Base-by-base conservation (phyloP, 2,329 filamentous ascomycete genomes). In the Aaosphaeria pasadenensis region DNA sequence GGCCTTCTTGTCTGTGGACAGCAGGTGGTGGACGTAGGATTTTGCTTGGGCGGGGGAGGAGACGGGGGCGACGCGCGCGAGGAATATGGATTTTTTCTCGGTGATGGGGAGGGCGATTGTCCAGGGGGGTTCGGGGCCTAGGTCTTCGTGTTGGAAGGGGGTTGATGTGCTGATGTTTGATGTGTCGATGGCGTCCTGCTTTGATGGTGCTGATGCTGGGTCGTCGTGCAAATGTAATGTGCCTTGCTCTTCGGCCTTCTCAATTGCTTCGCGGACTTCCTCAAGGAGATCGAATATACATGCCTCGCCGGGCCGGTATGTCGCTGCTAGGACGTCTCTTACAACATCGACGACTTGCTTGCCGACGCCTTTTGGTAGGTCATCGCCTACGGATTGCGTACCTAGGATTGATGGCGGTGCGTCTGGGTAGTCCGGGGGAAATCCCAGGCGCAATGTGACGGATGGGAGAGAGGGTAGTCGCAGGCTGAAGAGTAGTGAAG, bases 261-360 rank as follows among this genome's bases (percentile, higher is more conserved):
- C 70, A 5, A 80, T 67, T 3, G 70, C 49, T 50, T 76, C 76
- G 31, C 69, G 69, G 0, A 73, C 74, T 56, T 81, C 81, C 56
- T 96, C 91, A 35, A 96, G 79, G n/a, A 95, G 80, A 65, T 96
- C 92, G 61, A 91, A 99, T 3, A 99, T 74, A 62, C 91, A 96
- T 24, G 95, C 90, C 45, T 83, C 80, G 0, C 90, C 91, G 0
- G 84, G 80, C 45, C 80, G 77, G 67, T 86, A 96, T 4, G 88
- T 79, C n/a, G 77, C 74, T 1, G 75, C 77, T 31, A 96, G 72
- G 0, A 86, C 84, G 33, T 84, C 76, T 30, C 84, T 77, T 48
- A 94, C 85, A 2, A 88, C 71, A 2, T 81, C 79, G n/a, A 91
- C 77, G 43, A 90, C 81, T 44, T 83, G 77, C 44, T 82, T 84